These are phyloP conservation scores for Rhamnella rubrinervis DNA, from an alignment of 331 rosid species.

Conservation along the genomic window DNA sequence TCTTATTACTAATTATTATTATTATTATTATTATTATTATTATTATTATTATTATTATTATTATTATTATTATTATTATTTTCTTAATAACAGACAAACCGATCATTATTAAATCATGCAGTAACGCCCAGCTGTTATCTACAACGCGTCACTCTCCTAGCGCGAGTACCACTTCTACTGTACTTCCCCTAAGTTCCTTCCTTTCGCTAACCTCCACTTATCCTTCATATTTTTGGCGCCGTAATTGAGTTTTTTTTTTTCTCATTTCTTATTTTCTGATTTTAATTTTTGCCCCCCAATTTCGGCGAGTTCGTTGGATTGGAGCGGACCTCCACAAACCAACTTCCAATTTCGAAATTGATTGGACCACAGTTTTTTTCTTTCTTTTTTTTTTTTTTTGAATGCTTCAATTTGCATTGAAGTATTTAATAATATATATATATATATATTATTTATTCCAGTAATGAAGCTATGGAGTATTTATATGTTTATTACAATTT, in stretches of 20 bases:
- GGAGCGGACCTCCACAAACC: neutral
- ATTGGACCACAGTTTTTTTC: neutral
- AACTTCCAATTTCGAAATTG: slow-evolving; percentile 1
- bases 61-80: neutral
- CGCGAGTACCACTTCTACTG: neutral
- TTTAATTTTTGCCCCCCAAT: slow-evolving; percentile 8
- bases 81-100: neutral
- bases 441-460: too few species aligned
- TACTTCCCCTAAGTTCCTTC: neutral
- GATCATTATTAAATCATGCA: too few species aligned
- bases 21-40: neutral
- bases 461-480: too few species aligned
- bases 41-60: neutral
- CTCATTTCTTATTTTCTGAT: neutral
- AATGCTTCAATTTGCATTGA: too few species aligned
- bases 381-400: too few species aligned
- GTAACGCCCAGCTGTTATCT: neutral
- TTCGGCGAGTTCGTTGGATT: slow-evolving; percentile 17
- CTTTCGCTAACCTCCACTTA: neutral
- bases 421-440: too few species aligned
- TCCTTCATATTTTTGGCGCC: slow-evolving; percentile 9
- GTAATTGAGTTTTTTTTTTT: neutral
- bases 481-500: too few species aligned
- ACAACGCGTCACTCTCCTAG: neutral
- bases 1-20: neutral